Base-by-base conservation (phyloP, 2,329 filamentous ascomycete species). In the Akanthomyces muscarius region DNA sequence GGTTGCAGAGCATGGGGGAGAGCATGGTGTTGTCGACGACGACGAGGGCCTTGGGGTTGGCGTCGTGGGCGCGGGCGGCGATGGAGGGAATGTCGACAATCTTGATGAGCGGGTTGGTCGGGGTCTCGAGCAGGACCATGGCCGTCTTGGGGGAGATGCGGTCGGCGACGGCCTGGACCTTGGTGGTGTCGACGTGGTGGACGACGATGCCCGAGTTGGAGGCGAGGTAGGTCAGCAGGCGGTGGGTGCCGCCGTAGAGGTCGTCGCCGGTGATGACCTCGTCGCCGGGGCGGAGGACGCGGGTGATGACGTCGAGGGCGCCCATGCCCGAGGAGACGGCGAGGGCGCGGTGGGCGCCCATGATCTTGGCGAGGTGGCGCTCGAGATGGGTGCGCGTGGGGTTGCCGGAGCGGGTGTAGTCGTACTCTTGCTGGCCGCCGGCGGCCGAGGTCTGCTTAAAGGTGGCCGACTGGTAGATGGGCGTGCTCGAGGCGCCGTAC, bases 11-110 rank as follows among this genome's bases (percentile, higher is more conserved):
- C 81, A 97, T 89, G 13, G 95, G 95, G 2, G 93, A 97, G 68
- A 99, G 88, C 95, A 99, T 99, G 63, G 95, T 99, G 80, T 99
- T 99, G 78, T 99, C 95, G 30, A 98, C 95, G 2, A 93, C 87
- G 18, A 99, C 92, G 47, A 98, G 80, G 30, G 91, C 90, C 66
- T 85, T 86, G 8, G 89, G 81, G 75, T 95, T 97, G 56, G 85
- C 85, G 44, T 88, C 86, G 75, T 98, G 95, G 0, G 90, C 86
- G 23, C 89, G 79, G 45, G 83, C 81, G 16, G 95, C 87, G 69
- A 99, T 96, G 25, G 86, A 82, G 4, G 89, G 84, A 64, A 99
- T 90, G 74, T 99, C 95, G 70, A 96, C 92, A 69, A 99, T 93
- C 80, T 99, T 99, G 82, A 99, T 98, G 55, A 99, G 80, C 6